phyloP scores from a whole-genome alignment of 495 filamentous ascomycete genomes.

The Clavariopsis aquatica region DNA sequence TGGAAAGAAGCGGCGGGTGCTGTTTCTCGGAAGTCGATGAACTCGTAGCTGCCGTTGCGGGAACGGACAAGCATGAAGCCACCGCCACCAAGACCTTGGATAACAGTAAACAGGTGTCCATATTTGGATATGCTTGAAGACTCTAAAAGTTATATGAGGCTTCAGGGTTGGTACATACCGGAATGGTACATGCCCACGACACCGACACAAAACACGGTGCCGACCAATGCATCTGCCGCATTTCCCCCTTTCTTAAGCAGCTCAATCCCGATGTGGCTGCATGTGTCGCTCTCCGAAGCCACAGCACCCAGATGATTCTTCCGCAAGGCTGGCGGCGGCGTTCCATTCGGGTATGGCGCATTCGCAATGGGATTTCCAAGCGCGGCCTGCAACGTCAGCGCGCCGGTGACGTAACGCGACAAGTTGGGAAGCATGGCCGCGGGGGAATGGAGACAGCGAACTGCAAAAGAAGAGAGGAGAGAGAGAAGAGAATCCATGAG shows the following conservation, averaged over 20 bases:
- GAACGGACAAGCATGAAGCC: constrained; percentile 79
- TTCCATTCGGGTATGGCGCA: neutral
- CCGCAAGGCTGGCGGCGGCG: neutral
- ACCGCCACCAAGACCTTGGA: constrained; percentile 66
- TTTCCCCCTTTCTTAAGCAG: constrained; percentile 54
- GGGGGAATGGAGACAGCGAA: neutral
- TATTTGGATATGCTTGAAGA: neutral
- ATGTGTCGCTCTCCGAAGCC: constrained; percentile 74
- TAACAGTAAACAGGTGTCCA: neutral
- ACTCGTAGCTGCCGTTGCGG: constrained; percentile 64
- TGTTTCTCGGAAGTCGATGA: constrained; percentile 83
- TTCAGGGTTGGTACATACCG: constrained; percentile 14
- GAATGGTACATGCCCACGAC: constrained; percentile 71
- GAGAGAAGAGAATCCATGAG: constrained; percentile 3
- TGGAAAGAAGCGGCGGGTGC: constrained; percentile 74
- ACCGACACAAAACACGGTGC: constrained; percentile 44
- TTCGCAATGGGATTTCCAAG: constrained; percentile 15
- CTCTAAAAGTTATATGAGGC: neutral
- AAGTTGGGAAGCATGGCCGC: constrained; percentile 14
- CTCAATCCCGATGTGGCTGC: constrained; percentile 73
- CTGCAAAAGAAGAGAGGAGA: constrained; percentile 3
- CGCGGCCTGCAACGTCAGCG: constrained; percentile 29
- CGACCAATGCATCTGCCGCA: constrained; percentile 48
- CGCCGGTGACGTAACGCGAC: constrained; percentile 19
- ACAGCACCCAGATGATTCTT: constrained; percentile 60